phyloP scores from a whole-genome alignment of 257 asterid species.

The Gentiana straminea region DNA sequence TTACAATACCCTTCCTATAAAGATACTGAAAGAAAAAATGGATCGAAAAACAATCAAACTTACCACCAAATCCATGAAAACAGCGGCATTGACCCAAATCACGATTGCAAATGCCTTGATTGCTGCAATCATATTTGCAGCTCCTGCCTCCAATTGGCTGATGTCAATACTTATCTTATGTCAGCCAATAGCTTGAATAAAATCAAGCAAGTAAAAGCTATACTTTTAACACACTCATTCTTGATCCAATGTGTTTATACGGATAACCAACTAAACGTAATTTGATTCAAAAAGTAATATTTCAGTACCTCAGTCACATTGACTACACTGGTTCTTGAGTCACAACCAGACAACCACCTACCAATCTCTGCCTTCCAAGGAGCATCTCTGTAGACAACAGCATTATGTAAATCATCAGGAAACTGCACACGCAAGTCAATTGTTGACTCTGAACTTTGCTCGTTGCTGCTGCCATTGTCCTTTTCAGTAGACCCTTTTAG shows the following conservation, averaged over 20 bases:
- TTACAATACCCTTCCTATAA: not conserved
- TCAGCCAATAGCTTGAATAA: slow-evolving; percentile 4
- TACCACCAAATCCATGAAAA: slow-evolving; percentile 90
- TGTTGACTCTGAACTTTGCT: slow-evolving; percentile 15
- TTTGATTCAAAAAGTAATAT: not conserved
- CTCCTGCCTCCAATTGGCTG: slow-evolving; percentile 76
- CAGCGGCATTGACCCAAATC: slow-evolving; percentile 86
- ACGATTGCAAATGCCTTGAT: slow-evolving; percentile 80
- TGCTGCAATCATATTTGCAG: slow-evolving; percentile 70
- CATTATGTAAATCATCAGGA: slow-evolving; percentile 57
- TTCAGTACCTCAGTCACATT: slow-evolving; percentile 58
- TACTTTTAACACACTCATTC: not conserved
- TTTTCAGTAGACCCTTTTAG: slow-evolving; percentile 16
- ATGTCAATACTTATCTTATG: slow-evolving; percentile 14
- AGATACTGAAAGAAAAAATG: not conserved
- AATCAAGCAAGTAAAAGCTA: not conserved
- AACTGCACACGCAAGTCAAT: slow-evolving; percentile 42
- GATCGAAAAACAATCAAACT: slow-evolving; percentile 13
- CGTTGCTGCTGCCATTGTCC: slow-evolving; percentile 11
- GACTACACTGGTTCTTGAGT: slow-evolving; percentile 28
- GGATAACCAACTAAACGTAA: not conserved
- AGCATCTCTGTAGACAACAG: slow-evolving; percentile 67
- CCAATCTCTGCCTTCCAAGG: slow-evolving; percentile 94
- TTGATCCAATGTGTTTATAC: not conserved
- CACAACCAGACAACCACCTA: slow-evolving; percentile 81